Percentiles rank a stretch among this genome's conserved stretches.
Evolutionary conservation across 1,139 yeast genomes (phyloP).

Genomic region (Yamadazyma atmosphaerica): DNA sequence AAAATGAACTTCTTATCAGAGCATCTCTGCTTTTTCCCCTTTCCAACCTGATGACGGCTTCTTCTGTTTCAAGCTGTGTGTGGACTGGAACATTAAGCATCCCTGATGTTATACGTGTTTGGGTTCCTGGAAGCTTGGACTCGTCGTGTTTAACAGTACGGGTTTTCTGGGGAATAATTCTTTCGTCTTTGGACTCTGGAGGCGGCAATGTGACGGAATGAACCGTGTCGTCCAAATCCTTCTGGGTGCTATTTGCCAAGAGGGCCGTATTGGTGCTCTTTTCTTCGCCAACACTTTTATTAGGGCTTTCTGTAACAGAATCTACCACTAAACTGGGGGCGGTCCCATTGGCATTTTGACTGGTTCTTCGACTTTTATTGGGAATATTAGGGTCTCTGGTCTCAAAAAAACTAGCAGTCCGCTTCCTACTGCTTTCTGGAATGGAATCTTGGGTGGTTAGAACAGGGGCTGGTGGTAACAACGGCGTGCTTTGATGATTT

Average conservation of each 20-base stretch:
- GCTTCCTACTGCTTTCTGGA: conserved; percentile 22
- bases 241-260: background rate
- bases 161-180: conserved; percentile 29
- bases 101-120: conserved; percentile 61
- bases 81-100: conserved; percentile 49
- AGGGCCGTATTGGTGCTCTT: background rate
- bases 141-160: conserved; percentile 5
- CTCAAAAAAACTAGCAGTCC: conserved; percentile 29
- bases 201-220: conserved; percentile 29
- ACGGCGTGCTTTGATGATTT: conserved; percentile 22
- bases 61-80: conserved; percentile 23
- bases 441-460: conserved; percentile 16
- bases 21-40: conserved; percentile 1
- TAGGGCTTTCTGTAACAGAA: too few relatives aligned
- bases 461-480: conserved; percentile 23
- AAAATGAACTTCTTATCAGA: conserved; percentile 5
- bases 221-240: conserved; percentile 11
- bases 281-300: too few relatives aligned
- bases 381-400: conserved; percentile 28
- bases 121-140: conserved; percentile 11
- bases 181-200: conserved; percentile 25
- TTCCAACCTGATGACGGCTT: conserved; percentile 14
- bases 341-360: background rate
- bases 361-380: conserved; percentile 15
- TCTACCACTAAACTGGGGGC: too few relatives aligned